Evolutionary conservation across 1,284 basidiomycete genomes (phyloP), one percentile per base, ranked within the genome.

Genomic region (Tilletia setariae): DNA sequence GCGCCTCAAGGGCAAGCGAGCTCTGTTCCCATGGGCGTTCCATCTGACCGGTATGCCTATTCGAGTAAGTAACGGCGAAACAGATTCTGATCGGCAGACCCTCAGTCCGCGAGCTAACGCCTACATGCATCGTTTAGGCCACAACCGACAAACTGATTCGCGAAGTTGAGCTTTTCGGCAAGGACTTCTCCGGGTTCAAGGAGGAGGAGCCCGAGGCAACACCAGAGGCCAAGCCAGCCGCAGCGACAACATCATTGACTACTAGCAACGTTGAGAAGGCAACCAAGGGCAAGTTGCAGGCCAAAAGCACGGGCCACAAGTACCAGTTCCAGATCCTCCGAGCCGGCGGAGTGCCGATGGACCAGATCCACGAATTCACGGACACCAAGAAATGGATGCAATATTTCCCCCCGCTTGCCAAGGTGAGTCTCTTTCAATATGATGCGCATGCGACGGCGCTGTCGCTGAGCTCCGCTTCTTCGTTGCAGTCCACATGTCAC

Each of bases 291-390:
- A 99, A 99, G 85, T 85, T 98, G 30, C 88, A 89, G 40, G 93
- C 93, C 23, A 98, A 99, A 85, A 89, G 91, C 1, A 96, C 94
- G 8, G 95, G 95, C 1, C 86, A 93, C 76, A 91, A 90, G 68
- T 98, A 98, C 85, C 96, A 99, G 83, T 99, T 98, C 88, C 95
- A 98, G 86, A 98, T 98, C 83, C 91, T 98, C 89, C 90, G 95
- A 83, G 91, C 92, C 63, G 83, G 81, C n/a, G 84, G 83, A 64
- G 90, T 98, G 13, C 91, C 93, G 28, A 88, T 90, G 64, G 84
- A 86, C 23, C 94, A 98, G 80, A 94, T 98, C 85, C 94, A 95
- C 83, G 90, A 92, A 83, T 99, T 99, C 77, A 92, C 94, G 23
- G 93, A 98, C 80, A 90, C 96, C 47, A 85, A 89, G 73, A 86